phyloP scores from a whole-genome alignment of 345 rosid species.

The Physaria fendleri region DNA sequence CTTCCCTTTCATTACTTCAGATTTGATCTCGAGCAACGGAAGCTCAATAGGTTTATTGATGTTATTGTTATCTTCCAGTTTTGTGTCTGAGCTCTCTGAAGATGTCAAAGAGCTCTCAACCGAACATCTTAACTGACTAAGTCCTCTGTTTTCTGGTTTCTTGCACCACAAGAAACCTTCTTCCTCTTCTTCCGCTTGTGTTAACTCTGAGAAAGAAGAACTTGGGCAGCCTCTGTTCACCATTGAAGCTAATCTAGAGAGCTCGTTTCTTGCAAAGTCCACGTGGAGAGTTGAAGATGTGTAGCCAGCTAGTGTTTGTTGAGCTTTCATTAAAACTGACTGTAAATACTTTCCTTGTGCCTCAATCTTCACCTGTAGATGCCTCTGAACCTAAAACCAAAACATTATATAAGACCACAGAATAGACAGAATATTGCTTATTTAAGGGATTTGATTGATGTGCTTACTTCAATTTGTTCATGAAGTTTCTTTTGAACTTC shows the following conservation, averaged over 20 bases:
- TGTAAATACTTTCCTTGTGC: conserved; percentile 95
- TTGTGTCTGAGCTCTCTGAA: conserved; percentile 60
- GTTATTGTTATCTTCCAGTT: conserved; percentile 29
- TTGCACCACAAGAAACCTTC: conserved; percentile 15
- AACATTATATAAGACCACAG: not conserved
- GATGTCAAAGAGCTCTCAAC: conserved; percentile 86
- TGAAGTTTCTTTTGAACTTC: conserved; percentile 90
- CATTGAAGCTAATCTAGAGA: conserved; percentile 64
- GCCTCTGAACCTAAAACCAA: conserved; percentile 73
- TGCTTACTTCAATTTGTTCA: conserved; percentile 78
- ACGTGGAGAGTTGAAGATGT: conserved; percentile 44
- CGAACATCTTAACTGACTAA: conserved; percentile 44
- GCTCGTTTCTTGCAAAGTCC: conserved; percentile 67
- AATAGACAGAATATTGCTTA: not conserved
- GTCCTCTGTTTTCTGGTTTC: conserved; percentile 18
- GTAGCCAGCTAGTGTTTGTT: conserved; percentile 79
- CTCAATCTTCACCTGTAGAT: conserved; percentile 88
- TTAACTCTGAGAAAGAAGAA: conserved; percentile 49
- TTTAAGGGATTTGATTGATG: not conserved
- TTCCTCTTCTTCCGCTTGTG: conserved; percentile 27
- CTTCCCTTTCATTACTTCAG: conserved; percentile 35
- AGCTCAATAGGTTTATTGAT: conserved; percentile 40
- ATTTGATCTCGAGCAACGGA: conserved; percentile 51
- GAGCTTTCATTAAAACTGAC: conserved; percentile 78
- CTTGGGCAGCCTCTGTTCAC: conserved; percentile 36